phyloP scores from a whole-genome alignment of 2,329 filamentous ascomycete species.

The Cytospora piceae region DNA sequence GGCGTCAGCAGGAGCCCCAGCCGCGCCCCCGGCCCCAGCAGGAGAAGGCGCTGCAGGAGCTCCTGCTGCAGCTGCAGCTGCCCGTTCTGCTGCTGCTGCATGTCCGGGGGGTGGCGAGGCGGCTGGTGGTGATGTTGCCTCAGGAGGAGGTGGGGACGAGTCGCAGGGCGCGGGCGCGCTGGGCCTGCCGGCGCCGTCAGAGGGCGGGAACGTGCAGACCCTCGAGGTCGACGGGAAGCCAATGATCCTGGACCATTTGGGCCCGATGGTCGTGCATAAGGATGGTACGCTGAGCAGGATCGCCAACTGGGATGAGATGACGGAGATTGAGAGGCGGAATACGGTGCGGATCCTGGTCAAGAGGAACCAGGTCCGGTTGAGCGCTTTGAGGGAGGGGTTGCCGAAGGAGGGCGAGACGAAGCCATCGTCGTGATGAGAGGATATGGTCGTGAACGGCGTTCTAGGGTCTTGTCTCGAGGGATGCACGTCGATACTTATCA shows the following conservation, averaged over 20 bases:
- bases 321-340: slow-evolving; percentile 66
- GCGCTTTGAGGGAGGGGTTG: slow-evolving; percentile 49
- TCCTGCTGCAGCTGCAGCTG: slow-evolving; percentile 11
- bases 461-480: not conserved
- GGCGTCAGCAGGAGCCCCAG: not conserved
- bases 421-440: slow-evolving; percentile 16
- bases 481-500: not conserved
- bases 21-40: not conserved
- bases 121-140: not conserved
- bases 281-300: slow-evolving; percentile 75
- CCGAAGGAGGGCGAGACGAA: slow-evolving; percentile 37
- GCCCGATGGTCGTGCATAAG: slow-evolving; percentile 73
- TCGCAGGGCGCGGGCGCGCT: slow-evolving; percentile 14
- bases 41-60: slow-evolving; percentile 16
- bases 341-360: slow-evolving; percentile 69
- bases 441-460: slow-evolving; percentile 13
- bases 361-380: slow-evolving; percentile 67
- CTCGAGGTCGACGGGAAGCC: slow-evolving; percentile 43
- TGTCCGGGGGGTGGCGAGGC: not conserved
- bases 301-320: slow-evolving; percentile 74
- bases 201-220: slow-evolving; percentile 12
- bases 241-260: slow-evolving; percentile 68
- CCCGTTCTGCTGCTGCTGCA: slow-evolving; percentile 1
- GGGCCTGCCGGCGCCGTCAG: slow-evolving; percentile 21
- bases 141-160: not conserved